Evolutionary conservation across 192 early-diverging fungal genomes (phyloP).

Genomic region (Ambispora gerdemannii): DNA sequence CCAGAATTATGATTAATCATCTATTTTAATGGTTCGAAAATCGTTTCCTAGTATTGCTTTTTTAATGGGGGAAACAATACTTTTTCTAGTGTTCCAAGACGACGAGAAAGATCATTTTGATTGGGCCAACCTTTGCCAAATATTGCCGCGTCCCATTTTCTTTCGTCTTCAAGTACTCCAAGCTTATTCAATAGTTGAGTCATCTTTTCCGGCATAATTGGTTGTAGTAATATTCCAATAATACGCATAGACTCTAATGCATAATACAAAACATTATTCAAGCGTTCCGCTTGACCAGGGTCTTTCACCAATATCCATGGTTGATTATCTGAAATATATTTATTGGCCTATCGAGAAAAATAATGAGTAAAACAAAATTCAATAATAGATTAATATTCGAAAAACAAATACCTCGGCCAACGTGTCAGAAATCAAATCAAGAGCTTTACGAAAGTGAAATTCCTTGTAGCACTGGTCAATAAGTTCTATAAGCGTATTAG

Average conservation of each 20-base stretch:
- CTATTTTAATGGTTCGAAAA: no score
- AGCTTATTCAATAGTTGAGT: conserved; percentile 63
- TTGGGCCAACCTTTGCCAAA: conserved; percentile 60
- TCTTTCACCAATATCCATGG: conserved; percentile 80
- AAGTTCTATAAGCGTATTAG: conserved; percentile 11
- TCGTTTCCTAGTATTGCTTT: no score
- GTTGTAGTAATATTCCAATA: conserved; percentile 71
- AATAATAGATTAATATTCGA: not conserved
- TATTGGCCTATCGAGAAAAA: conserved; percentile 52
- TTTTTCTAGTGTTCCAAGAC: not conserved
- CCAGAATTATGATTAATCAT: no score
- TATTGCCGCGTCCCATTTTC: conserved; percentile 55
- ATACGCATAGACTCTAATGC: conserved; percentile 73
- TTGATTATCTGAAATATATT: conserved; percentile 61
- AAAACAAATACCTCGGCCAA: conserved; percentile 47
- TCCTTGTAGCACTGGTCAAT: conserved; percentile 49
- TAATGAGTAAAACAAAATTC: not conserved
- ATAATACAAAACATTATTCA: conserved; percentile 69
- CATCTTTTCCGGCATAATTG: conserved; percentile 82
- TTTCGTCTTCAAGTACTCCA: conserved; percentile 51
- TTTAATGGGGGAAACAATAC: conserved; percentile 28
- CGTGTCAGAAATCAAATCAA: conserved; percentile 62
- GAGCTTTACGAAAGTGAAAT: conserved; percentile 58
- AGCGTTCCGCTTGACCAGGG: conserved; percentile 37
- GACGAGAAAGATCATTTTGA: conserved; percentile 10